A percentile compares a stretch with the other conserved stretches of the same genome.
Conservation (phyloP, 164 flowering plant genomes). For the Magnolia officinalis region DNA sequence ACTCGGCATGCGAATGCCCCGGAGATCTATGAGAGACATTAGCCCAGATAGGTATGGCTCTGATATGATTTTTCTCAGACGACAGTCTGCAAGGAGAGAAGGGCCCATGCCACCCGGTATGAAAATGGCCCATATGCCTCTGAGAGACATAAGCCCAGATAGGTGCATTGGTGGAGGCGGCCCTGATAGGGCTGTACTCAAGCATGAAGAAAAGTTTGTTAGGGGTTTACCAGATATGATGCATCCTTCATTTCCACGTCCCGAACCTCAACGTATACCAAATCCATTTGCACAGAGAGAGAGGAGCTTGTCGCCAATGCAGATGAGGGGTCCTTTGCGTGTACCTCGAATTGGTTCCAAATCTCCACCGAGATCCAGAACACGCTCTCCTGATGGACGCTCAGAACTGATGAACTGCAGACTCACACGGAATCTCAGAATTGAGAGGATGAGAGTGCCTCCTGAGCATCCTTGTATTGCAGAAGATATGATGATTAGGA, state of each 20-base stretch:
- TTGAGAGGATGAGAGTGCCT: constrained; percentile 51
- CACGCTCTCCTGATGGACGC: constrained; percentile 44
- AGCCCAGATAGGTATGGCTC: constrained; percentile 44
- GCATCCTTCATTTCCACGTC: constrained; percentile 31
- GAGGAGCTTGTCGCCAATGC: constrained; percentile 39
- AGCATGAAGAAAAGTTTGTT: constrained; percentile 40
- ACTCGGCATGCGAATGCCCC: constrained; percentile 39
- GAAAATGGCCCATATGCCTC: constrained; percentile 28
- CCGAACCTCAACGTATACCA: constrained; percentile 43
- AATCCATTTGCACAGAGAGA: constrained; percentile 37
- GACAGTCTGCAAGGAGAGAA: constrained; percentile 14
- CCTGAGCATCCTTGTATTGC: constrained; percentile 34
- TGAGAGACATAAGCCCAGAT: constrained; percentile 47
- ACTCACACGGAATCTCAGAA: constrained; percentile 45
- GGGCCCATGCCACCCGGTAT: constrained; percentile 31
- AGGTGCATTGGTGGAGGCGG: constrained; percentile 33
- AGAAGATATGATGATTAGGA: constrained; percentile 37
- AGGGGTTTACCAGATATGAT: constrained; percentile 36
- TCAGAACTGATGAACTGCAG: constrained; percentile 37
- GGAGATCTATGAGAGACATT: constrained; percentile 39
- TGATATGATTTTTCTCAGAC: constrained; percentile 35
- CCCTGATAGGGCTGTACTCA: constrained; percentile 36
- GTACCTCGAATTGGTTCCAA: constrained; percentile 38
- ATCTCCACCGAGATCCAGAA: constrained; percentile 52
- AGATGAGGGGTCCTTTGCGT: constrained; percentile 26